Evolutionary conservation across 805 yeast genomes (phyloP), one percentile per base, ranked within the genome.

Genomic region (Candida coquimbonensis): DNA sequence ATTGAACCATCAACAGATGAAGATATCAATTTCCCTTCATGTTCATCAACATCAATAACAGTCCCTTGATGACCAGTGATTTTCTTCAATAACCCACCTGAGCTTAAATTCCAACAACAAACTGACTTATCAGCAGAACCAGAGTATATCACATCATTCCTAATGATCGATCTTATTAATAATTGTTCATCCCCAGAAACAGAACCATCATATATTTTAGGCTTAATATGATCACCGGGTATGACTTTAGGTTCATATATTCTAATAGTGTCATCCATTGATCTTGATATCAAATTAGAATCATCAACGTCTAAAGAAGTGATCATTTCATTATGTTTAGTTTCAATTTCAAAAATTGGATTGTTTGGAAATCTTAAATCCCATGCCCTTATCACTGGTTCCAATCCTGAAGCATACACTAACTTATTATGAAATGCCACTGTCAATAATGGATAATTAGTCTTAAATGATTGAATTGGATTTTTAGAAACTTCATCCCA

Each of bases 401-500:
- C 91, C 3, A 87, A 74, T 0, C 95, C 95, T 0, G 82, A 67
- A 6, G 78, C 69, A 52, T 69, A 86, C 5, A 83, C 53, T 13
- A 66, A 61, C 14, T 64, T 60, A 1, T 75, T 79, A 37, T 62
- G 61, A 48, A 65, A 54, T 8, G 69, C 73, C 7, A 77, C 75
- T 0, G 86, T 68, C 19, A 84, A 61, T 1, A 86, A 53, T 0
- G 95, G 93, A 53, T 69, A 82, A 2, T 71, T 72, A 0, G 81
- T 72, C 21, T 64, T 59, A 44, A 78, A 63, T 9, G 53, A 54
- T 3, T 59, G 51, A 1, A 72, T 65, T 2, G 74, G 66, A 3
- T 55, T 53, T 52, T 77, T 81, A n/a, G 73, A 68, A 46, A 88
- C 64, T 24, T 68, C 48, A 52, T 87, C 95, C 91, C 91, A 87